Evolutionary conservation across 768 basidiomycete species (phyloP).

Genomic region (Terana coerulea): DNA sequence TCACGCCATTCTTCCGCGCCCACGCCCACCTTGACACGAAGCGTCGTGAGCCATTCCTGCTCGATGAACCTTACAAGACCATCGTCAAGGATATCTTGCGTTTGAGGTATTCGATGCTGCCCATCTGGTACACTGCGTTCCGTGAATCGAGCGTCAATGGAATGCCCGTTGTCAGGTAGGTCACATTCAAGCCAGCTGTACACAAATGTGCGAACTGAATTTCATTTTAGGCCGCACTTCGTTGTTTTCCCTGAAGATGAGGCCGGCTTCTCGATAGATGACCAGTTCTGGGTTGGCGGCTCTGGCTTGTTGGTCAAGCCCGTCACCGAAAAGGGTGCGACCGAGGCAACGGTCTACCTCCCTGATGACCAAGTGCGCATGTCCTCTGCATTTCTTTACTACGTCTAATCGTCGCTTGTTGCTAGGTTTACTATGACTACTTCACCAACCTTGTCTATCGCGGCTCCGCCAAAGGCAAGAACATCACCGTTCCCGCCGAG

Average conservation of each 20-base stretch:
- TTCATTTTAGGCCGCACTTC: conserved; percentile 92
- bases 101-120: conserved; percentile 81
- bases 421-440: conserved; percentile 92
- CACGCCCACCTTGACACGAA: conserved; percentile 99
- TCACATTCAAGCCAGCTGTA: not conserved
- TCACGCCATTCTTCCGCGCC: conserved; percentile 97
- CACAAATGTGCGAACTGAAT: not conserved
- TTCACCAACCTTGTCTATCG: conserved; percentile 68
- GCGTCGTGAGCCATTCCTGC: conserved; percentile 91
- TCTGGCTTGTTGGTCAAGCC: conserved; percentile 95
- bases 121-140: conserved; percentile 98
- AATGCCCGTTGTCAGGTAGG: conserved; percentile 77
- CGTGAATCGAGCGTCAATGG: conserved; percentile 80
- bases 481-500: conserved; percentile 74
- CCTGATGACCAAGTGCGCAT: conserved; percentile 74
- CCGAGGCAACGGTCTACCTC: conserved; percentile 73
- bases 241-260: conserved; percentile 89
- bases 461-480: conserved; percentile 59
- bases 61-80: conserved; percentile 84
- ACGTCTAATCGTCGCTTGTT: not conserved
- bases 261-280: conserved; percentile 83
- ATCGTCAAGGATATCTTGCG: conserved; percentile 76
- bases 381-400: not conserved
- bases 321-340: conserved; percentile 70
- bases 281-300: conserved; percentile 89